Conservation (phyloP, 495 filamentous ascomycete genomes). For the Aspergillus egyptiacus region DNA sequence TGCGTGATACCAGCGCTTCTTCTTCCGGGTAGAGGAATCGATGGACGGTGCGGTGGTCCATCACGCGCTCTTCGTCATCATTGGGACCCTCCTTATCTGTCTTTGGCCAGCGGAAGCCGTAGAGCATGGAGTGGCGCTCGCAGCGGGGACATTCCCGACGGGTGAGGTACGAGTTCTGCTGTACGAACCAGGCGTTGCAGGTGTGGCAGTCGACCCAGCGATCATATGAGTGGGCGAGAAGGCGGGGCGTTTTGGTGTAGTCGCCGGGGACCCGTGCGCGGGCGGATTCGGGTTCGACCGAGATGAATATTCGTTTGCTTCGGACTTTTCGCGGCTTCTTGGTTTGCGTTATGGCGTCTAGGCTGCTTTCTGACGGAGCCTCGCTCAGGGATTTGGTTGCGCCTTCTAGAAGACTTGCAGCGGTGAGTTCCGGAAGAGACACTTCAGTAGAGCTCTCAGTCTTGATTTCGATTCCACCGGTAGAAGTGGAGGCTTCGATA, state of each 20-base stretch:
- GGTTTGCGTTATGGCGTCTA: slow-evolving; percentile 17
- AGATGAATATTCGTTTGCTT: slow-evolving; percentile 32
- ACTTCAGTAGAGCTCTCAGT: slow-evolving; percentile 19
- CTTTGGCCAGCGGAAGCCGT: slow-evolving; percentile 93
- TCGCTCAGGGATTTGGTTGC: slow-evolving; percentile 9
- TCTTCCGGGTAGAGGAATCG: slow-evolving; percentile 63
- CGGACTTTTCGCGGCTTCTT: slow-evolving; percentile 18
- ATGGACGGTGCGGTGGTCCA: slow-evolving; percentile 67
- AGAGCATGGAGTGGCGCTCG: slow-evolving; percentile 91
- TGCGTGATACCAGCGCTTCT: slow-evolving; percentile 52
- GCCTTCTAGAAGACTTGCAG: slow-evolving; percentile 13
- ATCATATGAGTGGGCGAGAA: slow-evolving; percentile 66
- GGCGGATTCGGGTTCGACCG: slow-evolving; percentile 39
- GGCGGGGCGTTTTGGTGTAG: slow-evolving; percentile 64
- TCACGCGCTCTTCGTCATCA: slow-evolving; percentile 70
- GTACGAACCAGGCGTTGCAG: slow-evolving; percentile 76
- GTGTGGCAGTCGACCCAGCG: slow-evolving; percentile 84
- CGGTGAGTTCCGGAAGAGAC: slow-evolving; percentile 6
- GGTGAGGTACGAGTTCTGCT: slow-evolving; percentile 79
- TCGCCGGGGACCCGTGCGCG: slow-evolving; percentile 60
- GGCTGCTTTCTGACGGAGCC: slow-evolving; percentile 15
- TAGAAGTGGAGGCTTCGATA: neutral
- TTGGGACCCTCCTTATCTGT: slow-evolving; percentile 67
- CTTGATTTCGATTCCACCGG: slow-evolving; percentile 20
- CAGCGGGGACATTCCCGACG: slow-evolving; percentile 81